These are phyloP conservation scores for Eucalyptus marginata DNA, from an alignment of 345 rosid species.

Conservation along the genomic window DNA sequence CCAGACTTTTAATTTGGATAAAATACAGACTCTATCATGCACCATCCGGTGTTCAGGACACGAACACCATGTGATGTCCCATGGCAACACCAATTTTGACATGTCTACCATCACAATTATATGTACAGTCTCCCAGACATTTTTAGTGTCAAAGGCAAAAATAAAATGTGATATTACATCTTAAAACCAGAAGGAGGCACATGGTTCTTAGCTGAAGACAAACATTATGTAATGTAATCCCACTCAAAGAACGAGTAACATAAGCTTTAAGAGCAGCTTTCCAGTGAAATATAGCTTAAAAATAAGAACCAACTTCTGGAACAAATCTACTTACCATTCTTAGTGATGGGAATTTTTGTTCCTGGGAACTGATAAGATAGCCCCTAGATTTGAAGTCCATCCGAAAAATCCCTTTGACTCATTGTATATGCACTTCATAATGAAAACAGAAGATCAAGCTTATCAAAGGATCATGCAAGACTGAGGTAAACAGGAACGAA, in stretches of 20 bases:
- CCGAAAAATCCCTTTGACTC: constrained; percentile 72
- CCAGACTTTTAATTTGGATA: neutral
- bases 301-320: neutral
- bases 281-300: neutral
- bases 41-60: neutral
- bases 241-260: neutral
- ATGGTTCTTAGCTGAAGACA: neutral
- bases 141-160: neutral
- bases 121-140: neutral
- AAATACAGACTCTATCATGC: neutral
- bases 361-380: constrained; percentile 55
- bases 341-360: constrained; percentile 39
- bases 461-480: neutral
- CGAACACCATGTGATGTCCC: neutral
- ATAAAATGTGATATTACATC: neutral
- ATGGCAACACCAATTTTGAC: neutral
- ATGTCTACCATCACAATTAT: neutral
- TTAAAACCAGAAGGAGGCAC: neutral
- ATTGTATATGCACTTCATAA: constrained; percentile 60
- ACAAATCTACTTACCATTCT: constrained; percentile 32
- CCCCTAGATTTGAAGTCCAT: constrained; percentile 45
- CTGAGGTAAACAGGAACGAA: no score
- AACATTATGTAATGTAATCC: neutral
- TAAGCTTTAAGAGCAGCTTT: neutral
- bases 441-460: neutral